Conservation (phyloP, 768 basidiomycete genomes). For the Leccinum fibrillosum region DNA sequence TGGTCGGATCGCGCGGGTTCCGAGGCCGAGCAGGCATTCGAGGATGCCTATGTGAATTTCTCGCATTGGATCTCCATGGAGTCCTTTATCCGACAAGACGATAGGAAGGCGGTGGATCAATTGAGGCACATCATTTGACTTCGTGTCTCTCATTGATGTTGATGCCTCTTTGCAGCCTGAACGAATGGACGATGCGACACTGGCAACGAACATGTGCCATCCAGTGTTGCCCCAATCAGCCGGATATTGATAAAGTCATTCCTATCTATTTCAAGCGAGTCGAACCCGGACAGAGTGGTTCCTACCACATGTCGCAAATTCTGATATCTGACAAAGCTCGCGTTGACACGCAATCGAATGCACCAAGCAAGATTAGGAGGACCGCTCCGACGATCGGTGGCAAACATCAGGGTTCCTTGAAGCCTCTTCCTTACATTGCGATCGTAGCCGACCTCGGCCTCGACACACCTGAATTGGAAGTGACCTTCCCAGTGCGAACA, state of each 20-base stretch:
- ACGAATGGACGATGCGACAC: background rate
- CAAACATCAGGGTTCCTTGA: background rate
- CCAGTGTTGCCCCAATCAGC: background rate
- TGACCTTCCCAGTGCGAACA: background rate
- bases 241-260: background rate
- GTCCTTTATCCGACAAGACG: too few relatives aligned
- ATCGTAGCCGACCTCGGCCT: background rate
- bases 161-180: background rate
- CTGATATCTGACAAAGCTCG: background rate
- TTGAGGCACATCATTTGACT: too few relatives aligned
- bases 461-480: background rate
- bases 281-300: too few relatives aligned
- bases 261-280: background rate
- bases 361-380: background rate
- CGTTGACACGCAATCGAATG: background rate
- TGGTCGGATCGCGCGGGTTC: too few relatives aligned
- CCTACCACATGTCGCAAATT: background rate
- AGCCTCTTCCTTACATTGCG: background rate
- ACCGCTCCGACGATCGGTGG: background rate
- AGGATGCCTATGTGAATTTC: too few relatives aligned
- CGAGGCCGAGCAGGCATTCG: too few relatives aligned
- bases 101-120: too few relatives aligned
- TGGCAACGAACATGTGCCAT: background rate
- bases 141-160: background rate
- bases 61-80: too few relatives aligned